A percentile compares a stretch with the other conserved stretches of the same genome.
phyloP scores from a whole-genome alignment of 2,329 filamentous ascomycete genomes.

The Cercospora sp. region DNA sequence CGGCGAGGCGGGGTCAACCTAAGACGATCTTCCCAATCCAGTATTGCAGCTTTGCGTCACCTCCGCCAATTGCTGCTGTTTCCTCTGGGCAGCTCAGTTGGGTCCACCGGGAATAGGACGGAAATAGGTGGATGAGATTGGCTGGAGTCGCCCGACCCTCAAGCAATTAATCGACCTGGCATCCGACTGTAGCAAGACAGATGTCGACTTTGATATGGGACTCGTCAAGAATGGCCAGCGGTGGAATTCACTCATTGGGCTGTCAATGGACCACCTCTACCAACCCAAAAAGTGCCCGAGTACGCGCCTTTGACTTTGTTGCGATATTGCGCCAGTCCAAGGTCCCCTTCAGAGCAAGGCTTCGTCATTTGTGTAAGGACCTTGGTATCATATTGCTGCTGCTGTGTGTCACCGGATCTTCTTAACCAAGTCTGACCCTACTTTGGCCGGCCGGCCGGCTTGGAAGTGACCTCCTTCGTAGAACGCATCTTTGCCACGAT shows the following conservation, averaged over 20 bases:
- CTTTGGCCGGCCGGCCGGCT: neutral
- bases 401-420: conserved; percentile 20
- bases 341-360: conserved; percentile 24
- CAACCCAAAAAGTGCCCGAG: conserved; percentile 16
- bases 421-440: conserved; percentile 20
- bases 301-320: conserved; percentile 24
- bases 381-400: conserved; percentile 20
- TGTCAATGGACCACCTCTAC: neutral
- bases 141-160: neutral
- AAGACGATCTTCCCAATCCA: neutral
- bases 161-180: neutral
- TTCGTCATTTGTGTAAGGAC: conserved; percentile 28
- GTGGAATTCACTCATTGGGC: neutral
- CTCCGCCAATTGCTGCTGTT: neutral
- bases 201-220: neutral
- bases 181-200: neutral
- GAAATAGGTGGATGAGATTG: neutral
- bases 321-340: conserved; percentile 24
- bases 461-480: neutral
- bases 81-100: neutral
- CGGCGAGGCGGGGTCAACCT: neutral
- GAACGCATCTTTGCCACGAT: conserved; percentile 19
- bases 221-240: neutral
- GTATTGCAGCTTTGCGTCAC: neutral
- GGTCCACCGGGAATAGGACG: neutral